Evolutionary conservation across 805 yeast species (phyloP), one percentile per base, ranked within the genome.

Genomic region (Torulaspora maleeae): DNA sequence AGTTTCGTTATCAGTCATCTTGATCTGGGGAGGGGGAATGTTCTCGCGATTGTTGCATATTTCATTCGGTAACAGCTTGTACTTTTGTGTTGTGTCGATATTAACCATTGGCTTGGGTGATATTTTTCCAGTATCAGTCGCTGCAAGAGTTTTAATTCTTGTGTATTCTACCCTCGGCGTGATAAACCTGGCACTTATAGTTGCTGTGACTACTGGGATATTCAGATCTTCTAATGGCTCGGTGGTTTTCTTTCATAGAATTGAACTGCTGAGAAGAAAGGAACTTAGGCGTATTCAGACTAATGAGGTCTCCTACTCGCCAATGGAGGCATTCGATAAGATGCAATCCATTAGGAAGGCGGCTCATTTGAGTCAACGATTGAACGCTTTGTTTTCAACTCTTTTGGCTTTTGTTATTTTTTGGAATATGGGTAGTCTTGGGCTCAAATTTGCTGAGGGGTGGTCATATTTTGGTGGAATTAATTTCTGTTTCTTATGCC

Each of bases 71-170:
- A 72, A 79, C n/a, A 79, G 86, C 0, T 60, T 86, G 37, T 88
- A 86, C 59, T 86, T 76, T 60, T 80, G 88, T 54, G 76, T 78
- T 9, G 88, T 85, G 1, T 80, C 95, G 0, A 68, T 83, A 32
- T 68, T 86, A 38, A 89, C 96, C 1, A 76, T 89, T 24, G 96
- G 96, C 0, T 69, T 82, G 13, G 96, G 96, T 30, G 93, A 85
- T 54, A 71, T 83, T 27, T 68, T 74, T 0, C 90, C 95, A 0
- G 29, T 46, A 0, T 63, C 74, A 1, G 66, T 72, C 1, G 78
- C 79, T 1, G 73, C 83, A 0, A 77, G 78, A 58, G 82, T 80
- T 0, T 64, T 85, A 49, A 69, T 76, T 0, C 67, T 88, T 41
- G 60, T 83, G 2, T 86, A 80, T 66, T 78, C 93, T 5, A 62